Base-by-base conservation (phyloP, 345 rosid species). In the Euphorbia peplus region DNA sequence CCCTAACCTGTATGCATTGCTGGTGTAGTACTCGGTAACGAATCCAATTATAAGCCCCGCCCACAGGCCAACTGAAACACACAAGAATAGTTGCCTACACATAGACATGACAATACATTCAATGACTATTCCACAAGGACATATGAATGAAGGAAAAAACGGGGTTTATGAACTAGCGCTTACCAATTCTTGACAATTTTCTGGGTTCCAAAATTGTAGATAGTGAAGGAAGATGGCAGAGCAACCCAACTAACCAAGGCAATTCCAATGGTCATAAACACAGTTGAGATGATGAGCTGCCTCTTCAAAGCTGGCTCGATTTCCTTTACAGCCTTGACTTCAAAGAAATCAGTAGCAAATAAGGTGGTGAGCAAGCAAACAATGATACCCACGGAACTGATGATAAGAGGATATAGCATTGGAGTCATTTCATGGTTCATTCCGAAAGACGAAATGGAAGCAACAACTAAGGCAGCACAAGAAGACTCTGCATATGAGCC, bases 1-100 rank as follows among this genome's bases (percentile, higher is more conserved):
- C 29, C 29, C 44, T 26, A 71, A 81, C 88, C 93, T 82, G 80
- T 88, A 88, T 26, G 93, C 91, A 73, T 84, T 86, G 82, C 93
- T 88, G 26, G 90, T 88, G 66, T 81, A 88, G 74, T 86, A 86
- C 76, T 88, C 91, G 0, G 90, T 86, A 21, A 88, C 86, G 64
- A 88, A 88, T 70, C 93, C 93, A 71, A 88, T 86, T 71, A 86
- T 82, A 57, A 88, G 93, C 29, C 93, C 93, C 54, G 90, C 93
- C 93, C 93, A 88, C 18, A 88, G 86, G 67, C 93, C 93, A 73
- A 88, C 91, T 75, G 82, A 76, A 29, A 88, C 93, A 21, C 93
- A 88, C 60, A 86, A 78, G 67, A 84, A 88, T 47, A 88, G 85
- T 75, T 88, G 86, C 93, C 93, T 88, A 83, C 72, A 70, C 37